Conservation (phyloP, 2,329 filamentous ascomycete genomes). For the Bertia moriformis region DNA sequence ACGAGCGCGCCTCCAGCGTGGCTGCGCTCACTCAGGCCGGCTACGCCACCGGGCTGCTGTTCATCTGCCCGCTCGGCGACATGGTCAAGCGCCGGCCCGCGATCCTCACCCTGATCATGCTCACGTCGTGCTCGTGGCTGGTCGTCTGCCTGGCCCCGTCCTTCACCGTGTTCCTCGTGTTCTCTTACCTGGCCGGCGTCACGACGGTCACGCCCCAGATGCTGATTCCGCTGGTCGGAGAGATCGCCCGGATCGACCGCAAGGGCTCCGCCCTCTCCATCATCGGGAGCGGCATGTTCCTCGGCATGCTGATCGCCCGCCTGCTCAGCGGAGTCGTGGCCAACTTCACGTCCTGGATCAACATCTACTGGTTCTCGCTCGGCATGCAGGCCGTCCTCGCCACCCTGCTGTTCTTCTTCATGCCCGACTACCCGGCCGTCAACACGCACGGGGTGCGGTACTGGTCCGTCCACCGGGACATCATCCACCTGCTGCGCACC, state of each 20-base stretch:
- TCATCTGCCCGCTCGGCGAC: constrained; percentile 54
- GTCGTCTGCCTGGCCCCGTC: constrained; percentile 45
- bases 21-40: constrained; percentile 57
- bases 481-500: constrained; percentile 45
- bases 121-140: constrained; percentile 43
- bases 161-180: constrained; percentile 40
- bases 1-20: constrained; percentile 40
- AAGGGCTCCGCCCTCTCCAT: constrained; percentile 50
- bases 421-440: constrained; percentile 69
- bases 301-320: constrained; percentile 54
- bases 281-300: constrained; percentile 47
- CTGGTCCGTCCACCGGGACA: constrained; percentile 47
- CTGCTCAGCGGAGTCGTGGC: constrained; percentile 55
- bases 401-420: constrained; percentile 45
- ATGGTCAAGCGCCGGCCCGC: constrained; percentile 42
- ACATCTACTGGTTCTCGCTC: constrained; percentile 54
- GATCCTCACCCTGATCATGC: constrained; percentile 42
- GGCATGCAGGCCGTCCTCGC: constrained; percentile 50
- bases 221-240: constrained; percentile 59
- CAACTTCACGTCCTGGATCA: constrained; percentile 49
- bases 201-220: constrained; percentile 29
- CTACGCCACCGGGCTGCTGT: constrained; percentile 50
- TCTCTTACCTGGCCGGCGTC: constrained; percentile 47
- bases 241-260: constrained; percentile 46
- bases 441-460: constrained; percentile 55